Base-by-base conservation (phyloP, 2,329 filamentous ascomycete species). In the Hypoxylon sp. region DNA sequence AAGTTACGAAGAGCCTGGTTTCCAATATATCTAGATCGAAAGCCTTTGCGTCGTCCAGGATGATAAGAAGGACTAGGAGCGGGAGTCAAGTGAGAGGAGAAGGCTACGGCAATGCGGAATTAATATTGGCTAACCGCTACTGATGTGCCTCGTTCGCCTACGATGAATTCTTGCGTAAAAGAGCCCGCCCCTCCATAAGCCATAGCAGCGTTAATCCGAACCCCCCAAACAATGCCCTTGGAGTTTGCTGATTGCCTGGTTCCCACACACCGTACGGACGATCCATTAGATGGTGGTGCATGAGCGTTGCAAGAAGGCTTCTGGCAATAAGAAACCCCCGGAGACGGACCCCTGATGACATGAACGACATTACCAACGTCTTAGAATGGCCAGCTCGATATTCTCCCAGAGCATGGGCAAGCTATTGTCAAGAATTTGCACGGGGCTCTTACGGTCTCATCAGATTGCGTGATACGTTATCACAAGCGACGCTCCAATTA, bases 11-110 rank as follows among this genome's bases (percentile, higher is more conserved):
- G 30, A 29, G 39, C 5, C 32, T 68, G 5, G 41, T 27, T 41
- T 70, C 4, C 55, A 50, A 5, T 63, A 70, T 39, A 27, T 65
- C n/a, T 68, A 61, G 65, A 56, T 70, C 5, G 65, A 68, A 19
- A 61, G 48, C 9, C 43, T 68, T 14, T 70, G 65, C 21, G 65
- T 70, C 11, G 16, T 65, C 21, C 64, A 68, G 25, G 65, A 65
- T 9, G 61, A 70, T 25, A 25, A 25, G 8, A 39, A 55, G 0
- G 61, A 70, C 43, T 63, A 54, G 57, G 48, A 56, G 23, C 7
- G 6, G 7, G 52, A 55, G 19, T 30, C 52, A 55, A 21, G 19
- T 14, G 16, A 55, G 39, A 46, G 52, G 52, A 7, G 3, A 55
- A 30, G 37, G 39, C 27, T 55, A 46, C 14, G 7, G 39, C 19